Base-by-base conservation (phyloP, 2,329 filamentous ascomycete species). In the Cordyceps farinosa region DNA sequence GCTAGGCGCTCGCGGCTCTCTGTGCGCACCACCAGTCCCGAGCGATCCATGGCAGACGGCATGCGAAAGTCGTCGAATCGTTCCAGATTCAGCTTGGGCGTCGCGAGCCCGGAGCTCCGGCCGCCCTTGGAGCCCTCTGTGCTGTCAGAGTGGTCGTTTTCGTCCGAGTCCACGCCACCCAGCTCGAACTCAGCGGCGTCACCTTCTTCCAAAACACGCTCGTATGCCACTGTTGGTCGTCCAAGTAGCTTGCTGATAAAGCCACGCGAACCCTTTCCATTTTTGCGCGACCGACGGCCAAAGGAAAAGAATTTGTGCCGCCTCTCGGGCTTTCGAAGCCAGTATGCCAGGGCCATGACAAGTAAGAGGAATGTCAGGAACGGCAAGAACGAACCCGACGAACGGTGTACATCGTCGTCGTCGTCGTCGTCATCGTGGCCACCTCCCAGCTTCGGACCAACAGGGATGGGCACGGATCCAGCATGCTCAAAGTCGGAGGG, bases 401-500 rank as follows among this genome's bases (percentile, higher is more conserved):
- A 84, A 1, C 85, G 87, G 82, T 69, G 80, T 85, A 44, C 87
- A 57, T 85, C 82, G 59, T 87, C 83, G 53, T 80, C 78, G 44
- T 78, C 75, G 32, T 83, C 80, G 52, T 84, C 80, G 42, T 78
- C 75, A 13, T 74, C 69, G 5, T 75, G 71, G 6, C 69, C 70
- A 17, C 60, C 60, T 5, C 44, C 60, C 22, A 62, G 44, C n/a
- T 68, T 65, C n/a, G 62, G 65, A n/a, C 55, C 60, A 3, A 67
- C 62, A 5, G 67, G 65, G 15, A 77, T 67, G 10, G 75, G 75
- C 2, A 74, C 79, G 5, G 87, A 89, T 10, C 90, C 89, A 0
- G 93, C 91, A 70, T 88, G 87, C 74, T 97, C 91, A 74, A 97
- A 99, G 72, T 97, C 92, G 4, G 80, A 72, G 0, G 91, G 89